Evolutionary conservation across 768 basidiomycete genomes (phyloP), one percentile per base, ranked within the genome.

Genomic region (Suillus placidus): DNA sequence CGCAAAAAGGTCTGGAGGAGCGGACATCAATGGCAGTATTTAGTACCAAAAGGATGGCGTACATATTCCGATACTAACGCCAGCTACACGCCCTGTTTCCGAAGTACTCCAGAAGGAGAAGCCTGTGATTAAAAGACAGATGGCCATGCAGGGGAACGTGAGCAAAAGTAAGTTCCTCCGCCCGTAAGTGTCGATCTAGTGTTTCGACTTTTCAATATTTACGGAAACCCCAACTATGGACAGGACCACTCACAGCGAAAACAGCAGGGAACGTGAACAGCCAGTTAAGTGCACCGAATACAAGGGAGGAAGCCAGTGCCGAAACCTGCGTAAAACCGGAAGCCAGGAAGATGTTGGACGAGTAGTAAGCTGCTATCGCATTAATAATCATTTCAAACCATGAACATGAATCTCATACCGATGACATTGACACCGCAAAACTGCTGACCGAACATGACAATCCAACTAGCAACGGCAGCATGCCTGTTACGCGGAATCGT

Each of bases 401-500:
- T n/a, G n/a, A 9, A 49, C 12, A 56, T 1, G 6, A n/a, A 8
- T 38, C n/a, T 67, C 71, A 67, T 63, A 52, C 74, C 71, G 66
- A 84, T 85, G 64, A 88, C 88, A 76, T 93, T 92, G 78, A 93
- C 87, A 64, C 92, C 92, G 71, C 91, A 92, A 83, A 93, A 90
- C 77, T 93, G 91, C 72, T 93, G 92, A 34, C 86, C 85, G 71
- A 94, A 89, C 90, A 91, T 92, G 71, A 92, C 88, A 62, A 88
- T 78, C 68, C 82, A 82, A 20, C 85, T 84, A 0, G 86, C 90
- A 38, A 86, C 72, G 3, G 85, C 78, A 1, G 89, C 90, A 40
- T 90, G 83, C 52, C 90, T 82, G 68, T 88, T 88, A 23, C 94
- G 88, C 4, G 91, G 90, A 32, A 94, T 78, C 16, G 85, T 88